Percentiles rank a stretch among this genome's conserved stretches.
Conservation (phyloP, 176 grass and related monocot genomes). For the Themeda triandra region DNA sequence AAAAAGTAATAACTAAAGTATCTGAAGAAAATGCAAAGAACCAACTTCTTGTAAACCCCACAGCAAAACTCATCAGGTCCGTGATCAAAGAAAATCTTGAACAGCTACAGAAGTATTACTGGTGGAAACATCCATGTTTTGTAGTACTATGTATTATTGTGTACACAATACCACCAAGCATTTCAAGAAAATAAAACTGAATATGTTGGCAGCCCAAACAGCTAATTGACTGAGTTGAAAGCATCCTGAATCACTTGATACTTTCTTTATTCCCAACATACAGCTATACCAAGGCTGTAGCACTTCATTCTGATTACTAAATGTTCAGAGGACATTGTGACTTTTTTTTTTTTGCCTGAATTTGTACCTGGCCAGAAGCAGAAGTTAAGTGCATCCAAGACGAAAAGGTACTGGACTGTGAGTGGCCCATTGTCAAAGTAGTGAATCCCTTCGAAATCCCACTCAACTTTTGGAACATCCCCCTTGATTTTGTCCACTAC, state of each 20-base stretch:
- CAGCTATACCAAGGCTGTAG: neutral
- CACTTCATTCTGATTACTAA: neutral
- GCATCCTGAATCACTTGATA: neutral
- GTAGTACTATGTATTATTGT: neutral
- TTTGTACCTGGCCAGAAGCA: conserved; percentile 95
- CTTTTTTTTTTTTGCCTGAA: neutral
- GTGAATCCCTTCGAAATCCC: conserved; percentile 97
- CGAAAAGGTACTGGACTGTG: conserved; percentile 85
- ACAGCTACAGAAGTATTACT: neutral
- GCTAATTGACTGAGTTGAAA: neutral
- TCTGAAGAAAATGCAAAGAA: neutral
- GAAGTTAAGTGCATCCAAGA: conserved; percentile 87
- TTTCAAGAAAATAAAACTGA: neutral
- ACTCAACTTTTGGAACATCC: conserved; percentile 76
- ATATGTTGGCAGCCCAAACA: neutral
- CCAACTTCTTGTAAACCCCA: neutral
- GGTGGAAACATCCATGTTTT: neutral
- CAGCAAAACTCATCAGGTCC: neutral
- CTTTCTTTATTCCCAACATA: neutral
- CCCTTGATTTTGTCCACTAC: conserved; percentile 66
- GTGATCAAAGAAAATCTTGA: neutral
- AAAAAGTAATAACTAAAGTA: neutral
- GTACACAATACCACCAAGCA: neutral
- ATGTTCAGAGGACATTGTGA: neutral
- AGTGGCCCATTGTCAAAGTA: conserved; percentile 85